Base-by-base conservation (phyloP, 192 early-diverging fungal species). In the Geosiphon pyriformis region DNA sequence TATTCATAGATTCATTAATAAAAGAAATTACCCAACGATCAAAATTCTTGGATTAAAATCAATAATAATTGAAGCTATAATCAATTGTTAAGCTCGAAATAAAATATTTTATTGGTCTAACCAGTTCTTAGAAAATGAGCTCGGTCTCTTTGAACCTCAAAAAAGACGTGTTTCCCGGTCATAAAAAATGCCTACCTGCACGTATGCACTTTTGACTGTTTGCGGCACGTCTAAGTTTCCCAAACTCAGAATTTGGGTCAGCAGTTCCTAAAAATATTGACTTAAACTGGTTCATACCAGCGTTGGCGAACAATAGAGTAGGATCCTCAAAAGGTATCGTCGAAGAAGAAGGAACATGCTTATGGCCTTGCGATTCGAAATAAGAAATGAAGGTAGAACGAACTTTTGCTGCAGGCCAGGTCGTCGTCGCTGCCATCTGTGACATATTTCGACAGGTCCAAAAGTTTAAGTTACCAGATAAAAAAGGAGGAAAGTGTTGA, bases 201-300 rank as follows among this genome's bases (percentile, higher is more conserved):
- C 96, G 89, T 73, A 98, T 97, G 81, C 96, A 98, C 79, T 97
- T 97, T 83, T 98, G 96, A 37, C 89, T 90, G 84, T 98, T 96
- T 70, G 86, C 88, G n/a, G 94, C 94, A 64, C 94, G 86, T 33
- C 83, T 89, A 58, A 94, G 85, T 75, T 90, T 95, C 66, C 88
- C 91, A 71, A 95, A 86, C 59, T 90, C 88, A 17, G 96, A 89
- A 73, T 90, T 88, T n/a, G 90, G 93, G 60, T 98, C 96, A 31
- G 92, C 89, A 17, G 91, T 94, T 68, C 94, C 96, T 77, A 92
- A 86, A 76, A 98, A 95, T 70, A 98, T 93, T 26, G 94, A 91
- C 72, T 98, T 98, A 79, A 89, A 98, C 81, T 97, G 94, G 76
- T 92, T 92, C 94, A 97, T 97, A 63, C 94, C 94, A 46, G 94